Evolutionary conservation across 192 early-diverging fungal genomes (phyloP), one percentile per base, ranked within the genome.

Genomic region (Coemansia sp.): DNA sequence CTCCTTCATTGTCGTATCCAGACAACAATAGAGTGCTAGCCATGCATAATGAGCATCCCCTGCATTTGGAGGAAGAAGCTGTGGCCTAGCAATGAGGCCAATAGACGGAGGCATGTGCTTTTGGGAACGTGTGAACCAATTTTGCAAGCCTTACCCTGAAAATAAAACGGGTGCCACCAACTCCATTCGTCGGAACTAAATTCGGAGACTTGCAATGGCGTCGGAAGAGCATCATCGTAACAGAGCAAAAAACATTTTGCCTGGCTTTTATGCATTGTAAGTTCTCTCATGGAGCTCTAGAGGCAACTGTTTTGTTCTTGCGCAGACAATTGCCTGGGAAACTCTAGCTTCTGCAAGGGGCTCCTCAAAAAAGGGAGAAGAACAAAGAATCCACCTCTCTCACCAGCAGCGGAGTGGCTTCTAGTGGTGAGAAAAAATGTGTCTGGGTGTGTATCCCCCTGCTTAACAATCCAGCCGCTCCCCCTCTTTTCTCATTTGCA

Each of bases 261-360:
- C 49, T 22, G 22, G n/a, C 10, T 20, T 20, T 22, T 51, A 51
- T 18, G 49, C 49, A 51, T 51, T 29, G 5, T 29, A 12, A 16
- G 54, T 31, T 31, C 54, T 57, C 54, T 12, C 29, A 33, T 31
- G 54, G 29, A 27, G 7, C 31, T n/a, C 57, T n/a, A 36, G 31
- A 7, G 15, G n/a, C 57, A 18, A 27, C 52, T 27, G 24, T 51
- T 16, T 27, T 54, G n/a, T 24, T 59, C 29, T 59, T 31, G 13
- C 29, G 57, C 57, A 34, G 31, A 34, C 29, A 60, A 60, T 34
- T 33, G 57, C 29, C 7, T 60, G 57, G 57, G 57, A 57, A 57
- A 33, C 27, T 57, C 57, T 34, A 16, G 16, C 31, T 60, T n/a
- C 16, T 9, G 57, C 57, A 60, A 36, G 57, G 57, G 57, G 57